Evolutionary conservation across 2,329 filamentous ascomycete genomes (phyloP).

Genomic region (Beauveria varroae): DNA sequence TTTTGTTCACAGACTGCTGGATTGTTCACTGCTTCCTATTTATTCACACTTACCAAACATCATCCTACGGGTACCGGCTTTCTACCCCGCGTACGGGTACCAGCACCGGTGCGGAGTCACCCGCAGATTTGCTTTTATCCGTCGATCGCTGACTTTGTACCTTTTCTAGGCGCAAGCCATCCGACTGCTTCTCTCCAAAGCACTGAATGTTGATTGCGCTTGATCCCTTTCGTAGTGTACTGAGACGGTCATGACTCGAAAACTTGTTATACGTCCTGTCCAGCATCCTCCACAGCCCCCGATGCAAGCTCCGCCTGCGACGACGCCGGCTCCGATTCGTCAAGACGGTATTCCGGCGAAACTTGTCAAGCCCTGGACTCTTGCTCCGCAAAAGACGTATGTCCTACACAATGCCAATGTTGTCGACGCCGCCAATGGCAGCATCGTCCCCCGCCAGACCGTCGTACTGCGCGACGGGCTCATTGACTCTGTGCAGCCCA

Average conservation of each 20-base stretch:
- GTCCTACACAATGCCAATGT: slow-evolving; percentile 37
- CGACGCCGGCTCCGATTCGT: neutral
- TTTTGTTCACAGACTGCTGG: neutral
- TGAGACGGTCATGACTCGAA: neutral
- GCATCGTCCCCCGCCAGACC: slow-evolving; percentile 19
- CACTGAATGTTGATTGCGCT: neutral
- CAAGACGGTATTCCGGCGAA: slow-evolving; percentile 11
- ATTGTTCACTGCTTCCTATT: no score
- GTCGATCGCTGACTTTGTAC: neutral
- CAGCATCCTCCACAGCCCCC: neutral
- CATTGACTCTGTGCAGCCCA: slow-evolving; percentile 21
- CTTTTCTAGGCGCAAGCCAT: neutral
- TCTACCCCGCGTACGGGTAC: slow-evolving; percentile 5
- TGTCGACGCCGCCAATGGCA: slow-evolving; percentile 31
- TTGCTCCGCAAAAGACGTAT: slow-evolving; percentile 23
- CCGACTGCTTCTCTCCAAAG: neutral
- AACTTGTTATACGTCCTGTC: neutral
- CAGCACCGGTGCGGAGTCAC: slow-evolving; percentile 1
- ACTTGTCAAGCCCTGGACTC: slow-evolving; percentile 28
- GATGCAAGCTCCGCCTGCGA: neutral
- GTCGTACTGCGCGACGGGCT: slow-evolving; percentile 29
- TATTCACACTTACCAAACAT: no score
- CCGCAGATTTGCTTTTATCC: neutral
- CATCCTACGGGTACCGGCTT: neutral
- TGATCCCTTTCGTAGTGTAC: neutral